A percentile compares a stretch with the other conserved stretches of the same genome.
These are phyloP conservation scores for Suaeda aralocaspica DNA, from an alignment of 148 eudicot genomes.

Conservation along the genomic window DNA sequence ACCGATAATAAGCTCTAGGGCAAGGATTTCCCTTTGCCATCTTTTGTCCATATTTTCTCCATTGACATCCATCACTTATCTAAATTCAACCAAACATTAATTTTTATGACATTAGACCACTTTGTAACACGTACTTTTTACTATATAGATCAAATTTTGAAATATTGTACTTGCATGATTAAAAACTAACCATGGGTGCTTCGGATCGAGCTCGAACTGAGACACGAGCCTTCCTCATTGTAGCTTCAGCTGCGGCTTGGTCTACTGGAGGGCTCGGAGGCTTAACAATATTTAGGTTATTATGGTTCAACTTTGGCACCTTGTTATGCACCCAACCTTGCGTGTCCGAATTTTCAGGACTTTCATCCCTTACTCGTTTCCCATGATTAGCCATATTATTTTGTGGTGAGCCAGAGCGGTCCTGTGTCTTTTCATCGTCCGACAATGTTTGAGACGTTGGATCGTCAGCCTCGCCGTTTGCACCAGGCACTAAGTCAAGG, in stretches of 20 bases:
- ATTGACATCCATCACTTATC: constrained; percentile 31
- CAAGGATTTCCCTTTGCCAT: constrained; percentile 27
- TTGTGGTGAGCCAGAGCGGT: constrained; percentile 39
- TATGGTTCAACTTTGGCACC: constrained; percentile 38
- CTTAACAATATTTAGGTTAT: constrained; percentile 5
- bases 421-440: constrained; percentile 51
- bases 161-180: neutral
- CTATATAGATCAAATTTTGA: too few relatives aligned
- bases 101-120: neutral
- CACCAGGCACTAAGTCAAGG: constrained; percentile 43
- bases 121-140: neutral
- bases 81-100: constrained; percentile 15
- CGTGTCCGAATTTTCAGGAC: constrained; percentile 38
- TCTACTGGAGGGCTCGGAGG: constrained; percentile 23
- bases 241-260: constrained; percentile 56
- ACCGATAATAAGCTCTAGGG: constrained; percentile 27
- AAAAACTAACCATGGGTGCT: constrained; percentile 63
- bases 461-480: constrained; percentile 23
- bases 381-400: constrained; percentile 26
- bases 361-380: constrained; percentile 45
- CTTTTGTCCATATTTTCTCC: constrained; percentile 27
- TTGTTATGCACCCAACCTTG: constrained; percentile 57
- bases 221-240: constrained; percentile 81
- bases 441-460: constrained; percentile 50
- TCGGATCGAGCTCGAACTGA: constrained; percentile 67